A percentile compares a stretch with the other conserved stretches of the same genome.
Conservation (phyloP, 148 eudicot genomes). For the Vaccinium macrocarpon region DNA sequence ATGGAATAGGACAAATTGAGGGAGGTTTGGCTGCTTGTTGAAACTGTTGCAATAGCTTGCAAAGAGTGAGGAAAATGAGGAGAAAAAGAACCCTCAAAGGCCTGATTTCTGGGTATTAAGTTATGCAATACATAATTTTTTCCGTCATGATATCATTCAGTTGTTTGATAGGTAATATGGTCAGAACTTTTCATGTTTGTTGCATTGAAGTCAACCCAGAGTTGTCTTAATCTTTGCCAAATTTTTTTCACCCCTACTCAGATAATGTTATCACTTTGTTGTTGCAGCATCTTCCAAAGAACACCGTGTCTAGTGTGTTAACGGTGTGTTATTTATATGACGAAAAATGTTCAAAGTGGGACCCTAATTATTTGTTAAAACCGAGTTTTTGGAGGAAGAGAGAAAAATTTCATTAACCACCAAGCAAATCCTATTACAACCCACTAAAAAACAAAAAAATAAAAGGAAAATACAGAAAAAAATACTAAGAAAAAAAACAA, state of each 20-base stretch:
- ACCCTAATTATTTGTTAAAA: too few species aligned
- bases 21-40: neutral
- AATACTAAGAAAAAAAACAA: too few species aligned
- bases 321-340: too few species aligned
- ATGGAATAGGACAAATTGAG: constrained; percentile 2
- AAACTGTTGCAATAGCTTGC: neutral
- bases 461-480: too few species aligned
- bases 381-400: too few species aligned
- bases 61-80: neutral
- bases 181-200: neutral
- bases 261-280: neutral
- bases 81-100: neutral
- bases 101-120: neutral
- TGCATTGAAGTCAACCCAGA: neutral
- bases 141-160: neutral
- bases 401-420: too few species aligned
- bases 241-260: neutral
- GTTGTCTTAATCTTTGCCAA: neutral
- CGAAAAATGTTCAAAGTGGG: too few species aligned
- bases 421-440: too few species aligned
- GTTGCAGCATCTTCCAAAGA: too few species aligned
- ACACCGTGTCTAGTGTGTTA: too few species aligned
- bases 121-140: neutral
- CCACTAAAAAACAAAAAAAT: too few species aligned
- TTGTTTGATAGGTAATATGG: neutral